Evolutionary conservation across 768 basidiomycete genomes (phyloP).

Genomic region (Termitomyces sp.): DNA sequence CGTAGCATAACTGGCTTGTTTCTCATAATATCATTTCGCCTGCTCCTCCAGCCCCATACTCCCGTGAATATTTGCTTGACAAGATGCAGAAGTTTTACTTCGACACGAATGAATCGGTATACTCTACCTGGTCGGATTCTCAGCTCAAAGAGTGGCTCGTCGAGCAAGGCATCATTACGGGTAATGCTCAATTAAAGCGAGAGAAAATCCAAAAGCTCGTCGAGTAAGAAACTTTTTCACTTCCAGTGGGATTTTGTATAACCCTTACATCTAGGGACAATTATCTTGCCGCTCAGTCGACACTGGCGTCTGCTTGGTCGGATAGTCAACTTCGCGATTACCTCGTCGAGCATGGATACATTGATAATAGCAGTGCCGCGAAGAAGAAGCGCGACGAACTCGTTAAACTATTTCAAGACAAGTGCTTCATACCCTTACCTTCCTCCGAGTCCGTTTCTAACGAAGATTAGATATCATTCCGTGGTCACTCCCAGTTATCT

Average conservation of each 20-base stretch:
- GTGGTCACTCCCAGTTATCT: constrained; percentile 60
- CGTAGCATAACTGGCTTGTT: constrained; percentile 79
- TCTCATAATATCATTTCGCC: constrained; percentile 69
- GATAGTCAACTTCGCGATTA: constrained; percentile 70
- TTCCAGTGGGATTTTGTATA: background rate
- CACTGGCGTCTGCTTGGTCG: constrained; percentile 65
- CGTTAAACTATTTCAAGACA: constrained; percentile 64
- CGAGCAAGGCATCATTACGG: constrained; percentile 67
- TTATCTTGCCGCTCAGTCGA: constrained; percentile 58
- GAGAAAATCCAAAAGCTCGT: constrained; percentile 80
- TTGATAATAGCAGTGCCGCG: constrained; percentile 43
- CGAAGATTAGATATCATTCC: constrained; percentile 39
- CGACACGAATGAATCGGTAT: constrained; percentile 46
- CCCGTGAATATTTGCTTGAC: constrained; percentile 58
- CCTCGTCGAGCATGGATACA: constrained; percentile 70
- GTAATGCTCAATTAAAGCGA: constrained; percentile 56
- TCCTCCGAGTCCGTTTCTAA: background rate
- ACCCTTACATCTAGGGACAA: constrained; percentile 46
- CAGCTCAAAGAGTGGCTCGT: constrained; percentile 80
- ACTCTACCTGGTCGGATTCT: constrained; percentile 72
- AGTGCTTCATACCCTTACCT: constrained; percentile 36
- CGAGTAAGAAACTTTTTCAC: constrained; percentile 43
- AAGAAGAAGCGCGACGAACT: constrained; percentile 74
- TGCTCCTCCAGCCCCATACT: constrained; percentile 44
- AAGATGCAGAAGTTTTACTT: constrained; percentile 84